Conservation (phyloP, 805 yeast genomes). For the Sugiyamaella smithiae region DNA sequence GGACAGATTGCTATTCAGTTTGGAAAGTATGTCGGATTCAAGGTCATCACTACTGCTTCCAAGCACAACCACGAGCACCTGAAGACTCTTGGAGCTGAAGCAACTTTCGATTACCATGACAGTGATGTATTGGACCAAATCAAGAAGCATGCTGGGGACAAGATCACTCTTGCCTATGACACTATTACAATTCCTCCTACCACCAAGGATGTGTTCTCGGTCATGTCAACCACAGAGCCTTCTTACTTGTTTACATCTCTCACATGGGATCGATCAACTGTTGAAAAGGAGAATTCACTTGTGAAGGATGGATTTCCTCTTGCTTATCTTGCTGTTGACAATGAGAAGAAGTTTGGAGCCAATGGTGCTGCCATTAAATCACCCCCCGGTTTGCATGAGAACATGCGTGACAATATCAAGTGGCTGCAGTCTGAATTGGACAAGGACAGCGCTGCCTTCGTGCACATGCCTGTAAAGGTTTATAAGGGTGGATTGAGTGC, state of each 20-base stretch:
- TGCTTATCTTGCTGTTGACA: conserved; percentile 19
- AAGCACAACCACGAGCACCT: conserved; percentile 43
- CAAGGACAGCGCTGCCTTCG: background rate
- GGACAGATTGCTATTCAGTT: conserved; percentile 60
- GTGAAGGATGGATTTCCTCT: conserved; percentile 12
- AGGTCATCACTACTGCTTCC: conserved; percentile 52
- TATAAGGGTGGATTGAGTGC: conserved; percentile 15
- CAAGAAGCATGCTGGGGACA: conserved; percentile 28
- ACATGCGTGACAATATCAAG: conserved; percentile 6
- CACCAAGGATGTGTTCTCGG: conserved; percentile 16
- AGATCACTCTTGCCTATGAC: conserved; percentile 28
- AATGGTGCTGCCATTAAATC: conserved; percentile 5
- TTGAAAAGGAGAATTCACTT: conserved; percentile 8
- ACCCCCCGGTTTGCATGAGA: conserved; percentile 19
- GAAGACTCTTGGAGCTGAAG: conserved; percentile 49
- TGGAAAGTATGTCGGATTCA: conserved; percentile 49
- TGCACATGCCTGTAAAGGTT: conserved; percentile 19
- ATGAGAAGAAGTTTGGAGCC: conserved; percentile 16
- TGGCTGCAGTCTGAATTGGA: conserved; percentile 5
- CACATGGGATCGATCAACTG: conserved; percentile 7
- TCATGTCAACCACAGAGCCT: conserved; percentile 16
- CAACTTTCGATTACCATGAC: conserved; percentile 46
- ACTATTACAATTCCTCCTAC: conserved; percentile 25
- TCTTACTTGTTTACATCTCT: conserved; percentile 6
- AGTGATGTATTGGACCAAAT: conserved; percentile 46